Evolutionary conservation across 2,329 filamentous ascomycete species (phyloP), one percentile per base, ranked within the genome.

Genomic region (Fusarium sulawesiense): DNA sequence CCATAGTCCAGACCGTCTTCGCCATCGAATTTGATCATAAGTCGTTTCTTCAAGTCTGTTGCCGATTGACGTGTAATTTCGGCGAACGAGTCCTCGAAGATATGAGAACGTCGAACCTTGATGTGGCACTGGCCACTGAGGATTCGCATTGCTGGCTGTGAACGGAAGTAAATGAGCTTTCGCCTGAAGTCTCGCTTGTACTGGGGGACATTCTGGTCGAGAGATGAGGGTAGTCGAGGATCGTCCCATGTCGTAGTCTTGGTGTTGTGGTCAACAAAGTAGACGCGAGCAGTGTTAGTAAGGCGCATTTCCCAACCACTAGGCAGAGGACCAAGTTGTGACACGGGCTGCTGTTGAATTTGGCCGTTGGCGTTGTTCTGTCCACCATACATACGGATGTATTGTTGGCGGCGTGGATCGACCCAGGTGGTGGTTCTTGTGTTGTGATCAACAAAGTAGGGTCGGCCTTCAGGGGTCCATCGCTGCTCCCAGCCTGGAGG

Each of bases 241-340:
- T 99, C 96, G 78, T 99, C 96, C 96, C 96, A 99, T 2, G 96
- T 99, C 6, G 96, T 99, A 0, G 96, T 99, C 86, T 99, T 99
- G 46, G 96, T 99, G 83, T 99, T 99, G 83, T 99, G 96, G 77
- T 99, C 96, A 46, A 99, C 96, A 80, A 99, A 99, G 83, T 99
- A 99, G 18, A 99, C 96, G 64, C 96, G 89, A 29, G 96, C 96
- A 16, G 96, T 99, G 81, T 99, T 98, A 56, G 96, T 99, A 54
- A 99, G 89, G 65, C 96, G 93, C 96, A 99, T 99, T 85, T 99
- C 96, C 96, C 96, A 99, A 4, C 96, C 96, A 76, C 96, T 98
- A 5, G 96, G 96, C 49, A 99, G 82, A 27, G 96, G 96, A 6
- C 96, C 96, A 47, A 99, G 88, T 79, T 99, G 96, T 4, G 96